Base-by-base conservation (phyloP, 140 eudicot genomes). In the Oenanthe javanica region DNA sequence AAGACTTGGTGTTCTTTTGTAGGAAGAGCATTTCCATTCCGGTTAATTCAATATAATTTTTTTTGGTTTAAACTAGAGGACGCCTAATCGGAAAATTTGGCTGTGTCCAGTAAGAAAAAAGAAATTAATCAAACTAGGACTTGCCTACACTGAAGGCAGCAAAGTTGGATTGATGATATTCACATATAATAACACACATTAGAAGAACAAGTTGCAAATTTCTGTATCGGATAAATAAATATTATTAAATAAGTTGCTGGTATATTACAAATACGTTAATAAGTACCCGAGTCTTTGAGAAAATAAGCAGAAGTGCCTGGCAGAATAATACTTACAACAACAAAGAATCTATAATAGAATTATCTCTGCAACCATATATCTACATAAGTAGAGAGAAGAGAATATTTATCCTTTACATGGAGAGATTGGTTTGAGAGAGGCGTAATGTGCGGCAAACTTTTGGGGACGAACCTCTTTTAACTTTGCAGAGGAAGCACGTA, bases 401-500 rank as follows among this genome's bases (percentile, higher is more conserved):
- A 43, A 31, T 73, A 73, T 21, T 9, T 38, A 47, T 79, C 42
- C 13, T 61, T 61, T 61, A 61, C 36, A 61, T n/a, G 69, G 36
- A 61, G 69, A 59, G 67, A 59, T 59, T 59, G 27, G 67, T 54
- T 8, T 0, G 72, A 23, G 40, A 66, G 72, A 27, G 72, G 43
- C 73, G 73, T 67, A 4, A 67, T 67, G 45, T 67, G 42, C 73
- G 73, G 21, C 73, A 67, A 67, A 13, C 45, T 43, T 38, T 13
- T 27, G 80, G 79, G 79, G 77, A 48, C 54, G 75, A 67, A 57
- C 63, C 42, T 86, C 31, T 67, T 61, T 72, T 86, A 77, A 59
- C 89, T 85, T 90, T 76, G 81, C 86, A 86, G 83, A 66, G 75
- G 85, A 87, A 90, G 87, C 92, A 91, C 88, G 90, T 87, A 81